Percentiles rank a stretch among this genome's conserved stretches.
These are phyloP conservation scores for Microcyclospora tardicrescens DNA, from an alignment of 2,329 filamentous ascomycete genomes.

Conservation along the genomic window DNA sequence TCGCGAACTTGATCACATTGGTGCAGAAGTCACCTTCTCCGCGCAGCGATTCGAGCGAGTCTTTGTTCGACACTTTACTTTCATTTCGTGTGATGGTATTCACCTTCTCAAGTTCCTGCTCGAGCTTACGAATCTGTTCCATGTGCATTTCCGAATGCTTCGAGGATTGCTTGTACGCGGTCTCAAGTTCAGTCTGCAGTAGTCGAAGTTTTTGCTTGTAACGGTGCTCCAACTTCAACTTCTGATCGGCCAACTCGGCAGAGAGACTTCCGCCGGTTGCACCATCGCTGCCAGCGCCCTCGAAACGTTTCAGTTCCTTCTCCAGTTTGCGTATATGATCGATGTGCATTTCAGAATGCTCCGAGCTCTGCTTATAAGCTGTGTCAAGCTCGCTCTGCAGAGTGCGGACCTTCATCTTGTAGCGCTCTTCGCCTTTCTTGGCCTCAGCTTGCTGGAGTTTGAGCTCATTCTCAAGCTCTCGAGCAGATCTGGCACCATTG, in stretches of 20 bases:
- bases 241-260: background rate
- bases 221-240: background rate
- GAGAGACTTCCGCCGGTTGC: too few relatives aligned
- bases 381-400: conserved; percentile 14
- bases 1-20: conserved; percentile 24
- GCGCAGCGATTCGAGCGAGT: conserved; percentile 6
- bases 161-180: conserved; percentile 18
- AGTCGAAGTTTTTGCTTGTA: conserved; percentile 15
- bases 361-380: conserved; percentile 18
- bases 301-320: conserved; percentile 7
- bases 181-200: conserved; percentile 14
- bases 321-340: conserved; percentile 13
- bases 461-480: too few relatives aligned
- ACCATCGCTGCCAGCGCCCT: too few relatives aligned
- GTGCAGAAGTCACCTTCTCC: conserved; percentile 27
- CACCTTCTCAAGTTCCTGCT: conserved; percentile 10
- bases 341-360: conserved; percentile 15
- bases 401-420: conserved; percentile 13
- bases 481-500: too few relatives aligned
- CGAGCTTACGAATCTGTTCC: conserved; percentile 12
- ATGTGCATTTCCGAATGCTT: conserved; percentile 16
- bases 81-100: conserved; percentile 4
- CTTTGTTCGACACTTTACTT: too few relatives aligned
- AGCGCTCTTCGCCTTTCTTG: conserved; percentile 6
- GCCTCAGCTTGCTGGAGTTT: too few relatives aligned